phyloP scores from a whole-genome alignment of 179 eudicot genomes.

The Beta corolliflora region DNA sequence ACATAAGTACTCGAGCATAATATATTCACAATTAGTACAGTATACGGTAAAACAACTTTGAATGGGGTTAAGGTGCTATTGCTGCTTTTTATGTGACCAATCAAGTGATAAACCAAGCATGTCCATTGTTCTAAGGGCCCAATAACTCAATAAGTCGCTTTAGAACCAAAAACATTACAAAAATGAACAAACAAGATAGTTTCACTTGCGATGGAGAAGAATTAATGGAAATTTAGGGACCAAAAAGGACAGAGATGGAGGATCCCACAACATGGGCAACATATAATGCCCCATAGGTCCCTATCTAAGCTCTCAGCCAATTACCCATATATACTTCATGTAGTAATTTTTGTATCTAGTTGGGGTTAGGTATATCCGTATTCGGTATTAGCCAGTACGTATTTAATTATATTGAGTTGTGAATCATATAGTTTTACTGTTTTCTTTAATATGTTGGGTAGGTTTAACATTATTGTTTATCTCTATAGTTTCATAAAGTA shows the following conservation, averaged over 20 bases:
- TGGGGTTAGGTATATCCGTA: background rate
- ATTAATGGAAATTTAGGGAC: background rate
- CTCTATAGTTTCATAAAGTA: too few species aligned
- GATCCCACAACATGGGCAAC: constrained; percentile 13
- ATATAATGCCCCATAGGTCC: background rate
- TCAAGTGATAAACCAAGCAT: background rate
- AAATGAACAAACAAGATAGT: background rate
- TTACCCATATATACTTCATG: background rate
- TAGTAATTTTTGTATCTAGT: background rate
- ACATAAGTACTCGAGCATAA: too few species aligned
- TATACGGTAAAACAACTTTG: background rate
- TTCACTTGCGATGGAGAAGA: too few species aligned
- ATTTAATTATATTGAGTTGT: background rate
- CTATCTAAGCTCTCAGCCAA: background rate
- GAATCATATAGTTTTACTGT: background rate
- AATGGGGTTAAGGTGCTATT: background rate
- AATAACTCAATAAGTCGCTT: background rate
- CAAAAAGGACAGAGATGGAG: background rate
- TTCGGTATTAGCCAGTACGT: background rate
- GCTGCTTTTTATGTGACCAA: background rate
- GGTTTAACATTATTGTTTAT: too few species aligned
- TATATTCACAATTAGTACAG: background rate
- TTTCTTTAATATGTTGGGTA: background rate
- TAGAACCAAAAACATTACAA: constrained; percentile 1
- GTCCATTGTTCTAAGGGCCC: background rate